phyloP scores from a whole-genome alignment of 208 protist genomes.

The Leishmania tarentolae region DNA sequence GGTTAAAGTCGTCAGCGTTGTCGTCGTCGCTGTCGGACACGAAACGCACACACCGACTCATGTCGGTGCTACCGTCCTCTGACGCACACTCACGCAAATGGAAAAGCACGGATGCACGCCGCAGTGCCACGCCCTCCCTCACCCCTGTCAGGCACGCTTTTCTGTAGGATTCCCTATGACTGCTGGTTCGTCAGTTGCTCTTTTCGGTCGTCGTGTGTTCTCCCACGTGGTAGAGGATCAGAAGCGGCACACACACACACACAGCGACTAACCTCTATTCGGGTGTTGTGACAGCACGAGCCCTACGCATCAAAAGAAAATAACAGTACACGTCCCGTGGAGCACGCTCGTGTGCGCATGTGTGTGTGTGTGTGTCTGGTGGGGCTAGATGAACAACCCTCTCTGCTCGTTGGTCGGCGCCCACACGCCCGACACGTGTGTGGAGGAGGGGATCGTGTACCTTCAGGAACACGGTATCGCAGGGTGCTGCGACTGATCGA shows the following conservation, averaged over 20 bases:
- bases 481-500: background rate
- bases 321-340: background rate
- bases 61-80: background rate
- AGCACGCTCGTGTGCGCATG: background rate
- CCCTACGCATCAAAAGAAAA: background rate
- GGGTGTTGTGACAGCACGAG: background rate
- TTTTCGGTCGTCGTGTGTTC: background rate
- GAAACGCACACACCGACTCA: constrained; percentile 17
- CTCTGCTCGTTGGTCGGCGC: background rate
- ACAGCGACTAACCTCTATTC: background rate
- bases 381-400: background rate
- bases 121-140: background rate
- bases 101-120: background rate
- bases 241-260: background rate
- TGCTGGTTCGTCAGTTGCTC: background rate
- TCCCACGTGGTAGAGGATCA: background rate
- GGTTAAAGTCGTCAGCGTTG: background rate
- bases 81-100: background rate
- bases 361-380: background rate
- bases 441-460: background rate
- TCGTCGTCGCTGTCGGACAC: constrained; percentile 24
- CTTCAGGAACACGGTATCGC: background rate
- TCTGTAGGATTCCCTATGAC: background rate
- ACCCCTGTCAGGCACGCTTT: background rate
- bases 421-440: background rate